Evolutionary conservation across 208 protist species (phyloP).

Genomic region (Crithidia acanthocephali): DNA sequence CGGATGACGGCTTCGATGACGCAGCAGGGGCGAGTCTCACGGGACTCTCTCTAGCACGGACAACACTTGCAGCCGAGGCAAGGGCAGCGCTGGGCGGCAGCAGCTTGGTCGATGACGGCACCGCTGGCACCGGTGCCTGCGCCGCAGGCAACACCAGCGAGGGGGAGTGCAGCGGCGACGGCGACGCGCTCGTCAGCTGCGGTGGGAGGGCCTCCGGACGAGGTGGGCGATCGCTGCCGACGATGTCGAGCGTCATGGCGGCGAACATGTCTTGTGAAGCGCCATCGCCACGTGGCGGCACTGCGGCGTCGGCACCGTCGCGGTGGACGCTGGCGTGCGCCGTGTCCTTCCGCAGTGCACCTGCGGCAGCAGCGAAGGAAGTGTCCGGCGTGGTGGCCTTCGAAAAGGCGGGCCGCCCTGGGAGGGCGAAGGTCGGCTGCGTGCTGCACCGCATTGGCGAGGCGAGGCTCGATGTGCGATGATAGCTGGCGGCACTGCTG

Average conservation of each 20-base stretch:
- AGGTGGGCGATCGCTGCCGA: not conserved
- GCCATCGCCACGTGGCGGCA: not conserved
- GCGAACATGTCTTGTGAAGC: not conserved
- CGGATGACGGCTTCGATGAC: not conserved
- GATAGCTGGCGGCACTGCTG: not conserved
- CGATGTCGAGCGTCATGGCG: constrained; percentile 4
- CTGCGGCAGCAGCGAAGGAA: not conserved
- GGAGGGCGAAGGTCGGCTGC: not conserved
- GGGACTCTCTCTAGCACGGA: not conserved
- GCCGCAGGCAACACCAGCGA: not conserved
- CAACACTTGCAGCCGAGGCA: too few species aligned
- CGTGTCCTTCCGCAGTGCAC: not conserved
- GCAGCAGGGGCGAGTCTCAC: not conserved
- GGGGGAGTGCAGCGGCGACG: constrained; percentile 1
- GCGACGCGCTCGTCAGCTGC: not conserved
- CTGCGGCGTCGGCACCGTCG: not conserved
- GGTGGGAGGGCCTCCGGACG: not conserved
- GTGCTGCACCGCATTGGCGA: not conserved
- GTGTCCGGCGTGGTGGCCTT: constrained; percentile 3
- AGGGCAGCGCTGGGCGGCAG: not conserved
- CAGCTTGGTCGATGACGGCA: not conserved
- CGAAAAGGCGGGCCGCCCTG: not conserved
- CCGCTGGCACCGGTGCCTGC: not conserved
- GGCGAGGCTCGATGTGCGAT: constrained; percentile 2
- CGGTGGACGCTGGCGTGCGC: not conserved